These are phyloP conservation scores for Chlorella variabilis DNA, from an alignment of 163 green algal genomes.

Conservation along the genomic window DNA sequence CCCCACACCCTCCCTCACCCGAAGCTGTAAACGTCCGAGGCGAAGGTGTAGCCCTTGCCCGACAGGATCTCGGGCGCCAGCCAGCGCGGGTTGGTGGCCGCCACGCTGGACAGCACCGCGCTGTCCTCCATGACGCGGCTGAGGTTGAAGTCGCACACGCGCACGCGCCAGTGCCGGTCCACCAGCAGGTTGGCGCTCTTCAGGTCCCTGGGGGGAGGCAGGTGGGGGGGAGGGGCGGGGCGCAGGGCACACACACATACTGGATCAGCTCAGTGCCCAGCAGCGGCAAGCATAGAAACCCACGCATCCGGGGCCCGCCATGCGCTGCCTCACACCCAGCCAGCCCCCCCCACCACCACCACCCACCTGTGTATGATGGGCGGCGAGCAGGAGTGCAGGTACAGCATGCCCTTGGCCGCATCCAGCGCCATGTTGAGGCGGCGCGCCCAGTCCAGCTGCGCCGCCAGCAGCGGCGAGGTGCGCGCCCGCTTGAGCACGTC, in stretches of 20 bases:
- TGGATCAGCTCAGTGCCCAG: background rate
- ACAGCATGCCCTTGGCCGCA: conserved; percentile 57
- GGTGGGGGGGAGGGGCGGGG: background rate
- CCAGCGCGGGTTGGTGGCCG: conserved; percentile 75
- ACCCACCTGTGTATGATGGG: conserved; percentile 71
- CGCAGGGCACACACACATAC: background rate
- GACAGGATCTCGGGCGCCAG: conserved; percentile 74
- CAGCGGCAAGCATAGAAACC: background rate
- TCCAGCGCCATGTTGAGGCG: conserved; percentile 62
- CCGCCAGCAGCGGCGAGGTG: conserved; percentile 23
- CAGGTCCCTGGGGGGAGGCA: conserved; percentile 3
- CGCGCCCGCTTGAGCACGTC: conserved; percentile 64
- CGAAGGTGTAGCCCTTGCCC: conserved; percentile 58
- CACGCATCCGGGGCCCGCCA: background rate
- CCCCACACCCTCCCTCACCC: conserved; percentile 16
- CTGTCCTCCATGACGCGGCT: conserved; percentile 59
- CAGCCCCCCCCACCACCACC: background rate
- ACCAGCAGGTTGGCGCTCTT: conserved; percentile 67
- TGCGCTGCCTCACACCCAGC: background rate
- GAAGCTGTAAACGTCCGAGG: conserved; percentile 74
- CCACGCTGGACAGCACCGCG: conserved; percentile 56
- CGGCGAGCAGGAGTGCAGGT: conserved; percentile 58
- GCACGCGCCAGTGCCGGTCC: conserved; percentile 74
- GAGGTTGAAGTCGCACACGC: conserved; percentile 67
- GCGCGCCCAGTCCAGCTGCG: conserved; percentile 64